Evolutionary conservation across 2,329 filamentous ascomycete genomes (phyloP).

Genomic region (Botrytis cinerea): DNA sequence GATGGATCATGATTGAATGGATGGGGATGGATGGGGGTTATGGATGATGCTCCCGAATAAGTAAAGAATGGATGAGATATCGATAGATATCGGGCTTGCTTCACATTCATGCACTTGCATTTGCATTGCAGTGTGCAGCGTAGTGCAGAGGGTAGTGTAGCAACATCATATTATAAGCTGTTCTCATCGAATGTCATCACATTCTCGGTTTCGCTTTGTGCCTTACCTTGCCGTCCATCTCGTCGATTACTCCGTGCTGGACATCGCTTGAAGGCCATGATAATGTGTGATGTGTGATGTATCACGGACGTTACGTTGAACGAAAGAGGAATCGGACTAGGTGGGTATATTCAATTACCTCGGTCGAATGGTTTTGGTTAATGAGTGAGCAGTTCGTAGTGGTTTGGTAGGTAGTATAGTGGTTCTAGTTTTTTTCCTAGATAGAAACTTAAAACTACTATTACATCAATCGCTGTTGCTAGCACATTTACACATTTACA

Average conservation of each 20-base stretch:
- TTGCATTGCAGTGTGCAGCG: constrained; percentile 11
- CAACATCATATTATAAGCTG: constrained; percentile 11
- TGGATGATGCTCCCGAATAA: constrained; percentile 3
- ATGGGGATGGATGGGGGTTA: constrained; percentile 2
- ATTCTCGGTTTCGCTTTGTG: constrained; percentile 7
- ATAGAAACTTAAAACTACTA: background rate
- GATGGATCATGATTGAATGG: constrained; percentile 2
- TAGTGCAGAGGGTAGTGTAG: constrained; percentile 6
- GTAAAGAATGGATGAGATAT: constrained; percentile 13
- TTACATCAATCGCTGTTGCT: background rate
- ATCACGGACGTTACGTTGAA: background rate
- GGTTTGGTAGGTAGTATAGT: background rate
- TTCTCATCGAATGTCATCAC: constrained; percentile 12
- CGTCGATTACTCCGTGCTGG: background rate
- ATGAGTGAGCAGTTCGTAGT: background rate
- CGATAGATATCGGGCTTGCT: constrained; percentile 15
- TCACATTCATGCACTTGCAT: constrained; percentile 16
- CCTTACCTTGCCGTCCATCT: background rate
- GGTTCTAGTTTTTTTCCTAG: background rate
- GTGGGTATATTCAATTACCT: background rate
- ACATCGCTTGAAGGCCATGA: background rate
- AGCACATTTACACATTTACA: background rate
- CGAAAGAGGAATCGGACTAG: background rate
- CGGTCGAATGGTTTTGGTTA: background rate
- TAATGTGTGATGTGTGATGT: background rate